Evolutionary conservation across 2,329 filamentous ascomycete genomes (phyloP).

Genomic region (Xylaria hypoxylon): DNA sequence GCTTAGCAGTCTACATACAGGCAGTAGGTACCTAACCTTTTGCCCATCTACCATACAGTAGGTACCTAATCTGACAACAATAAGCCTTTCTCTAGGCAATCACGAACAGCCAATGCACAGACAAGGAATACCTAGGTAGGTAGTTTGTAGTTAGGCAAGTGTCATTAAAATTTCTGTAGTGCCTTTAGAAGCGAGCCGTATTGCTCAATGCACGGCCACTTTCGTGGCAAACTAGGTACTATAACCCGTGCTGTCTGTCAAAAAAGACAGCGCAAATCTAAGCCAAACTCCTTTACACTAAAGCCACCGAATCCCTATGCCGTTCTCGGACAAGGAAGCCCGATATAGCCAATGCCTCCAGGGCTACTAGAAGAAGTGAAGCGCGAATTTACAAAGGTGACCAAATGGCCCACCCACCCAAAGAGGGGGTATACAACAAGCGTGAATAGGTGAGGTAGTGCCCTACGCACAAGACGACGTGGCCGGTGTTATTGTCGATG

Average conservation of each 20-base stretch:
- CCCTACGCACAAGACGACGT: slow-evolving; percentile 28
- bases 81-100: background rate
- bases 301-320: slow-evolving; percentile 21
- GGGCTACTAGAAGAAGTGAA: slow-evolving; percentile 49
- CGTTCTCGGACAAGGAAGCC: slow-evolving; percentile 30
- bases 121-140: too few species aligned
- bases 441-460: slow-evolving; percentile 29
- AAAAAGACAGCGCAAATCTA: slow-evolving; percentile 25
- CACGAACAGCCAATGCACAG: background rate
- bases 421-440: slow-evolving; percentile 36
- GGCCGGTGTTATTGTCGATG: slow-evolving; percentile 5
- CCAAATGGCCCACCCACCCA: slow-evolving; percentile 14
- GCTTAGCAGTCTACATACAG: slow-evolving; percentile 14
- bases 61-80: too few species aligned
- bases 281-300: slow-evolving; percentile 28
- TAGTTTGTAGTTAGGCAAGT: slow-evolving; percentile 2
- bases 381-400: slow-evolving; percentile 26
- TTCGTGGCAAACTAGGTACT: background rate
- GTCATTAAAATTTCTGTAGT: slow-evolving; percentile 22
- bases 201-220: slow-evolving; percentile 13
- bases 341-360: slow-evolving; percentile 47
- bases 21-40: too few species aligned
- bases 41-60: too few species aligned
- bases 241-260: background rate
- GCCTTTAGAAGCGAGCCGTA: slow-evolving; percentile 19